Percentiles rank a stretch among this genome's conserved stretches.
phyloP scores from a whole-genome alignment of 345 rosid genomes.

The Capsella bursapastoris region DNA sequence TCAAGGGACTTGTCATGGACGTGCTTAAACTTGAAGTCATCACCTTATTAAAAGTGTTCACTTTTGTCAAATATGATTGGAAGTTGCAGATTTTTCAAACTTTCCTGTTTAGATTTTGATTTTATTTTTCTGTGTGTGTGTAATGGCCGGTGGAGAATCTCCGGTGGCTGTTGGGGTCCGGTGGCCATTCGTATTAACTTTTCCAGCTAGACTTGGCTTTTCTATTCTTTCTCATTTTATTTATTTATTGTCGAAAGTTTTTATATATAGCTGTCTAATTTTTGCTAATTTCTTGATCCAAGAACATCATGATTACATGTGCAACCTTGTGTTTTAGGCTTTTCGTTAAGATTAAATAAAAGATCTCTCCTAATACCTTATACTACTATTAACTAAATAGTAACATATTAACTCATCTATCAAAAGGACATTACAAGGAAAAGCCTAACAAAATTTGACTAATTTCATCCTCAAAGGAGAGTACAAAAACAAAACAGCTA shows the following conservation, averaged over 20 bases:
- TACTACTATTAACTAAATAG: neutral
- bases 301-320: constrained; percentile 47
- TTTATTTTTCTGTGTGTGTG: neutral
- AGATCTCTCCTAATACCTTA: neutral
- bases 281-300: constrained; percentile 34
- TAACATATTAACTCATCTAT: neutral
- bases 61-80: constrained; percentile 24
- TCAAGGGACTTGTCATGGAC: constrained; percentile 13
- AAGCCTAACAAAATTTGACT: constrained; percentile 26
- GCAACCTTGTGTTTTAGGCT: constrained; percentile 39
- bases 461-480: constrained; percentile 4
- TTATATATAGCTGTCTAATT: constrained; percentile 17
- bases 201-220: constrained; percentile 25
- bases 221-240: neutral
- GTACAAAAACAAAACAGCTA: constrained; percentile 7
- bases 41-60: constrained; percentile 20
- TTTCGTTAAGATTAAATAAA: neutral
- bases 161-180: constrained; percentile 28
- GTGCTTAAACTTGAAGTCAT: constrained; percentile 38
- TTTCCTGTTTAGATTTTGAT: neutral
- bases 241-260: neutral
- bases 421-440: too few species aligned
- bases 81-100: neutral
- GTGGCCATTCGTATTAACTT: constrained; percentile 28
- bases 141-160: constrained; percentile 28